Evolutionary conservation across 192 early-diverging fungal genomes (phyloP).

Genomic region (Diversispora epigaea): DNA sequence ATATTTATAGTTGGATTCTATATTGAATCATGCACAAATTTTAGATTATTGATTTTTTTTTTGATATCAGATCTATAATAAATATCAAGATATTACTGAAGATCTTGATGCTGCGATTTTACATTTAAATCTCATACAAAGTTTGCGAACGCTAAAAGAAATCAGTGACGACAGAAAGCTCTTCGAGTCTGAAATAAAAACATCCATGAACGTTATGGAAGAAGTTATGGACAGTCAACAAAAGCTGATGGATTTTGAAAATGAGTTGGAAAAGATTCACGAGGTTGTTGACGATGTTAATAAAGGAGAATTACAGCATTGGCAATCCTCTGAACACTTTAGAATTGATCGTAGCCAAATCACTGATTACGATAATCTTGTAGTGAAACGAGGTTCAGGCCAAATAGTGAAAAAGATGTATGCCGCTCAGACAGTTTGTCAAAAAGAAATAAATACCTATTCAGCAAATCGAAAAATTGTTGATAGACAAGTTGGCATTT

Average conservation of each 20-base stretch:
- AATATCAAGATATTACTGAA: background rate
- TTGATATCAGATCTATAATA: background rate
- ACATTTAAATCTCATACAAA: background rate
- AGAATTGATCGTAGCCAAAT: background rate
- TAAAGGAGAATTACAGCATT: background rate
- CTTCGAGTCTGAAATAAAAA: background rate
- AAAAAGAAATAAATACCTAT: background rate
- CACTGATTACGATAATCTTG: background rate
- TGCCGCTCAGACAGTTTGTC: background rate
- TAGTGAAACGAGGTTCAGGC: background rate
- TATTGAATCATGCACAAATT: no score
- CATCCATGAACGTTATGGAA: background rate
- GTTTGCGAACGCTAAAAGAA: background rate
- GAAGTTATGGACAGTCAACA: background rate
- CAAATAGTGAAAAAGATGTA: background rate
- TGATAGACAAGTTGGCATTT: conserved; percentile 11
- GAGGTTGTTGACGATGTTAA: background rate
- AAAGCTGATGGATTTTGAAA: background rate
- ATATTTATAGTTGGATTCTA: no score
- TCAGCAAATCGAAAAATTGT: background rate
- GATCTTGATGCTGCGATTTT: background rate
- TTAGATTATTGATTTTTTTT: background rate
- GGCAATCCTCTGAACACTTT: background rate
- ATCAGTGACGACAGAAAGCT: background rate
- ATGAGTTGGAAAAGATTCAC: background rate